These are phyloP conservation scores for Tylopilus sp. DNA, from an alignment of 1,284 basidiomycete species.

Conservation along the genomic window DNA sequence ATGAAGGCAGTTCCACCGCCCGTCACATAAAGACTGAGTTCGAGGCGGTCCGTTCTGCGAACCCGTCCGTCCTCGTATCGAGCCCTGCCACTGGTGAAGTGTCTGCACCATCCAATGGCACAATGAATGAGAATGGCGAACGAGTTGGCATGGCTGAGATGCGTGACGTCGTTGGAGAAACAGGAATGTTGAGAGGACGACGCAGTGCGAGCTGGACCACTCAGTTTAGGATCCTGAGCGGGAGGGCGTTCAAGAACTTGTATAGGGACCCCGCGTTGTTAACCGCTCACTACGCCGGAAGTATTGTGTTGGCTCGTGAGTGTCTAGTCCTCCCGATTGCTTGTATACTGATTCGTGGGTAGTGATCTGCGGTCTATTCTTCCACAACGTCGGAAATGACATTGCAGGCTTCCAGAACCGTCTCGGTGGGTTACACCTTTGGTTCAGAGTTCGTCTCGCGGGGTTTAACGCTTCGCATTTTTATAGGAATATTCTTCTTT, in stretches of 20 bases:
- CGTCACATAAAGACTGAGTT: constrained; percentile 64
- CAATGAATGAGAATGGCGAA: constrained; percentile 17
- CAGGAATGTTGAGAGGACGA: constrained; percentile 67
- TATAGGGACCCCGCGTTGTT: constrained; percentile 92
- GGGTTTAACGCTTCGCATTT: neutral
- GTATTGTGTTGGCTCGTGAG: constrained; percentile 79
- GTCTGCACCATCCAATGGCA: constrained; percentile 26
- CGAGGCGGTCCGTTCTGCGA: constrained; percentile 40
- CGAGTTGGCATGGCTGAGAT: constrained; percentile 43
- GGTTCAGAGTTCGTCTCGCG: neutral
- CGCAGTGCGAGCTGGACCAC: constrained; percentile 83
- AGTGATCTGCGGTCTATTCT: constrained; percentile 84
- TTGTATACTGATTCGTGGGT: constrained; percentile 8
- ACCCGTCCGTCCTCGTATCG: constrained; percentile 3
- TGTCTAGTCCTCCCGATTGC: constrained; percentile 14
- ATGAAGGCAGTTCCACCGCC: constrained; percentile 66
- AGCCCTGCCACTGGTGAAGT: constrained; percentile 1
- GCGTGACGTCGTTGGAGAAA: constrained; percentile 65
- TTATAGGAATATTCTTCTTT: constrained; percentile 90
- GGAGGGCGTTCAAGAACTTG: constrained; percentile 97
- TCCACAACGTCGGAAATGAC: constrained; percentile 81
- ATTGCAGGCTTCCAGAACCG: constrained; percentile 94
- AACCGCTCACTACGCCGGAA: constrained; percentile 85
- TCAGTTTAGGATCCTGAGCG: constrained; percentile 91
- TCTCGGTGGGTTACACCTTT: constrained; percentile 46